These are phyloP conservation scores for Elongisporangium undulatum DNA, from an alignment of 352 stramenopile species.

Conservation along the genomic window DNA sequence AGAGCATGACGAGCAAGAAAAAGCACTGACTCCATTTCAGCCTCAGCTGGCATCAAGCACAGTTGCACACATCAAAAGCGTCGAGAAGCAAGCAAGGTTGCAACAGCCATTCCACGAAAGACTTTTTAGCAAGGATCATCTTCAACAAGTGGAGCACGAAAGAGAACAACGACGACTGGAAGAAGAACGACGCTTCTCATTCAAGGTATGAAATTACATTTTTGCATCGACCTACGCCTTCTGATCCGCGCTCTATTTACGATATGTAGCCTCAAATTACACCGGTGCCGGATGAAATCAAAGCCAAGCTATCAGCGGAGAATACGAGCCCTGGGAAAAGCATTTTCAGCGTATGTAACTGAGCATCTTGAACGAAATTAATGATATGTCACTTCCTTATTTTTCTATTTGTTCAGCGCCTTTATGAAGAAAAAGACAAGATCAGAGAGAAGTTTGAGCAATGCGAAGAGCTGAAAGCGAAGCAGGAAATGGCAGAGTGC, in stretches of 20 bases:
- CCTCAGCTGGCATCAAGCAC: slow-evolving; percentile 32
- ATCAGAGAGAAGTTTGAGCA: slow-evolving; percentile 76
- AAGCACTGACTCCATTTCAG: slow-evolving; percentile 52
- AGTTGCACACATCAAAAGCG: slow-evolving; percentile 4
- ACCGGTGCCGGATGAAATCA: slow-evolving; percentile 44
- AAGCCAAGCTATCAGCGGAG: slow-evolving; percentile 53
- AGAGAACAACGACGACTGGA: slow-evolving; percentile 73
- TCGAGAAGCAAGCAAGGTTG: slow-evolving; percentile 16
- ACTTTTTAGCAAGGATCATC: slow-evolving; percentile 74
- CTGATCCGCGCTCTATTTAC: slow-evolving; percentile 4
- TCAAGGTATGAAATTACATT: slow-evolving; percentile 50
- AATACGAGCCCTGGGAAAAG: slow-evolving; percentile 50
- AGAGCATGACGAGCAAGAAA: slow-evolving; percentile 61
- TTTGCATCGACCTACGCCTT: slow-evolving; percentile 6
- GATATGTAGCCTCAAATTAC: slow-evolving; percentile 49
- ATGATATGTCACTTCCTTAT: slow-evolving; percentile 9
- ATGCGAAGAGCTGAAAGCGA: slow-evolving; percentile 54
- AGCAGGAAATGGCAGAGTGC: slow-evolving; percentile 78
- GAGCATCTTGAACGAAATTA: slow-evolving; percentile 16
- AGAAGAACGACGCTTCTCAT: slow-evolving; percentile 62
- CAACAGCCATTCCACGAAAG: slow-evolving; percentile 73
- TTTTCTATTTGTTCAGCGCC: slow-evolving; percentile 29
- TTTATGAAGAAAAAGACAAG: slow-evolving; percentile 78
- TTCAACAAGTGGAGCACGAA: slow-evolving; percentile 56
- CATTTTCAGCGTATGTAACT: slow-evolving; percentile 70